Percentiles rank a stretch among this genome's conserved stretches.
Conservation (phyloP, 306 rosid species). For the Lathyrus aphaca region DNA sequence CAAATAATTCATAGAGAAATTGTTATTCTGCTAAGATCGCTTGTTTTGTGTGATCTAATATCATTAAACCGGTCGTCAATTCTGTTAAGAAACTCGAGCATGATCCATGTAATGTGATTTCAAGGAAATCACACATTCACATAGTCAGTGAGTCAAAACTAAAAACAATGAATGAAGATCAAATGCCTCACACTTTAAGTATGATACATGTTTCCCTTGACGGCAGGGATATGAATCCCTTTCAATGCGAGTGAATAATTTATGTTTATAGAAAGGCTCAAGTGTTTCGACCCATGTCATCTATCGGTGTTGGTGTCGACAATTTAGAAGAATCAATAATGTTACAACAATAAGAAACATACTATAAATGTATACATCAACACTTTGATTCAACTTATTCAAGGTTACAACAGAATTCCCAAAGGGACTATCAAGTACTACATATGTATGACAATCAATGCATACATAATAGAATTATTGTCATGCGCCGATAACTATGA, state of each 20-base stretch:
- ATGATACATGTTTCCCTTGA: background rate
- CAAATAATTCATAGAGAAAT: slow-evolving; percentile 11
- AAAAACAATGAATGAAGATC: too few species aligned
- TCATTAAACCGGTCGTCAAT: background rate
- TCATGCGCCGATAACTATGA: slow-evolving; percentile 28
- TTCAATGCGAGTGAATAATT: background rate
- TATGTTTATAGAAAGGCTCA: background rate
- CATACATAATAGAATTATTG: slow-evolving; percentile 41
- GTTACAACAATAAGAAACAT: slow-evolving; percentile 4
- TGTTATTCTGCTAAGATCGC: slow-evolving; percentile 8
- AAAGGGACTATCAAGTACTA: slow-evolving; percentile 21
- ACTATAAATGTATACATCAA: slow-evolving; percentile 16
- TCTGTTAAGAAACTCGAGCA: background rate
- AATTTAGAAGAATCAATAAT: background rate
- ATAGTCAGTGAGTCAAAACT: too few species aligned
- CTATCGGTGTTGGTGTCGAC: background rate
- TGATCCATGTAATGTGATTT: background rate
- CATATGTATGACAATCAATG: slow-evolving; percentile 27
- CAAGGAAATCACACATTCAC: background rate
- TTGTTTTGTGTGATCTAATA: background rate
- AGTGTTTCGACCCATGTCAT: background rate
- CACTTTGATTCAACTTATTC: slow-evolving; percentile 33
- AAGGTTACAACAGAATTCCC: slow-evolving; percentile 43
- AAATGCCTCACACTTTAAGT: too few species aligned
- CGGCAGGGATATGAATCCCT: background rate